Evolutionary conservation across 2,329 filamentous ascomycete genomes (phyloP).

Genomic region (Chrysoporthe cubensis): DNA sequence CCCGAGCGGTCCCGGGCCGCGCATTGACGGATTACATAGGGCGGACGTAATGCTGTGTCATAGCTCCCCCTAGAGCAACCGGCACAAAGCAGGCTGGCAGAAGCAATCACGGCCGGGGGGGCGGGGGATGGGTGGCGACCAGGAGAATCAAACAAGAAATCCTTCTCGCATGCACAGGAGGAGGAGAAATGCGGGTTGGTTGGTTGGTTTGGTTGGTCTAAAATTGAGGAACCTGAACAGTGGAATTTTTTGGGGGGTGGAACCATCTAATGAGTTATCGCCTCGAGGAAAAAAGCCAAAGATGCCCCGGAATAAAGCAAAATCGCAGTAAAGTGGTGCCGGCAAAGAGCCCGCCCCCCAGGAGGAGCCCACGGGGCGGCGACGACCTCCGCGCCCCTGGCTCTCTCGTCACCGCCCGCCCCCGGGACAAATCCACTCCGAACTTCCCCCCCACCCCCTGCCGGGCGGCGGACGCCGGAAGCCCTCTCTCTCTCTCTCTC

Average conservation of each 20-base stretch:
- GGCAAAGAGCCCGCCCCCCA: no score
- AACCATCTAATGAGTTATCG: conserved; percentile 27
- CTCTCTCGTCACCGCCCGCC: not conserved
- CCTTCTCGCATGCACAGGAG: no score
- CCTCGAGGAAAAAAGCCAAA: conserved; percentile 12
- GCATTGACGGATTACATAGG: not conserved
- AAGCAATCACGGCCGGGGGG: not conserved
- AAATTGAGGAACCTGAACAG: conserved; percentile 10
- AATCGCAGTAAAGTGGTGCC: no score
- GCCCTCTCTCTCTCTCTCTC: not conserved
- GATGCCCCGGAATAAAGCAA: not conserved
- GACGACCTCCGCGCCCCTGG: not conserved
- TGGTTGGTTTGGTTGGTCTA: not conserved
- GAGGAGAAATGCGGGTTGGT: no score
- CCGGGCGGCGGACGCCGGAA: not conserved
- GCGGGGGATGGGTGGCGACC: no score
- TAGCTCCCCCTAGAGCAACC: not conserved
- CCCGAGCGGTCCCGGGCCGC: not conserved
- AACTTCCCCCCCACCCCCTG: not conserved
- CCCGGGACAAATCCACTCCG: not conserved
- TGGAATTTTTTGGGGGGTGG: conserved; percentile 15
- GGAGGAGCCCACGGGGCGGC: no score
- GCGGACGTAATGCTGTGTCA: not conserved
- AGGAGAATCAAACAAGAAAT: no score
- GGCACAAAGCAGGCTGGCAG: not conserved